phyloP scores from a whole-genome alignment of 108 stramenopile species.

The Phaeodactylum tricornutum region DNA sequence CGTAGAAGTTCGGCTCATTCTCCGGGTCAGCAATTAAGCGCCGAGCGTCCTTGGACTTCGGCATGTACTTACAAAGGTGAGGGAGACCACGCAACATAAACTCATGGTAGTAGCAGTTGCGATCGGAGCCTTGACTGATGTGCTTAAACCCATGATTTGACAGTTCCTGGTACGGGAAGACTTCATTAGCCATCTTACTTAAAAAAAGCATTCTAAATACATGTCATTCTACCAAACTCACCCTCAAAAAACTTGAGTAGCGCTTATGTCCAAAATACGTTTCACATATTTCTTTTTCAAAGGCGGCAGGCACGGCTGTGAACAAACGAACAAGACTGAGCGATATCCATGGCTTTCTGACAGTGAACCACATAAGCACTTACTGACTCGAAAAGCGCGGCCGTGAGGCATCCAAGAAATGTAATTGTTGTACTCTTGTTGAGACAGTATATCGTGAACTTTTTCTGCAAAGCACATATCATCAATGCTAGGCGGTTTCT shows the following conservation, averaged over 20 bases:
- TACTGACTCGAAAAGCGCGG: conserved; percentile 46
- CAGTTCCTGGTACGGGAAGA: no score
- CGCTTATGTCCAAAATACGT: conserved; percentile 69
- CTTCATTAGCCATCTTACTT: no score
- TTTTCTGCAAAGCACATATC: conserved; percentile 13
- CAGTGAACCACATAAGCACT: no score
- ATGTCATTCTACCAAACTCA: no score
- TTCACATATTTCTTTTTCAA: conserved; percentile 7
- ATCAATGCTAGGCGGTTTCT: background rate
- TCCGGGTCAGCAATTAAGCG: conserved; percentile 37
- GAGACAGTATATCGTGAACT: conserved; percentile 9
- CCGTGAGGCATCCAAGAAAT: conserved; percentile 63
- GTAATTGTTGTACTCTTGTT: conserved; percentile 2
- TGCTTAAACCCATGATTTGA: conserved; percentile 40
- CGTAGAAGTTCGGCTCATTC: conserved; percentile 27
- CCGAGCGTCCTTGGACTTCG: conserved; percentile 9
- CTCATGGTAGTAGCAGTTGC: conserved; percentile 50
- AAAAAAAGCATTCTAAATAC: no score
- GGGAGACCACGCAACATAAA: conserved; percentile 11
- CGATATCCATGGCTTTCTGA: no score
- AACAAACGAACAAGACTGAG: no score
- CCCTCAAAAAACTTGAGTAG: conserved; percentile 59
- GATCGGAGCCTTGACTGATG: conserved; percentile 31
- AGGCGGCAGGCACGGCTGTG: conserved; percentile 16
- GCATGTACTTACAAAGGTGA: conserved; percentile 17